A percentile compares a stretch with the other conserved stretches of the same genome.
Evolutionary conservation across 164 flowering plant species (phyloP).

Genomic region (Piper betle): DNA sequence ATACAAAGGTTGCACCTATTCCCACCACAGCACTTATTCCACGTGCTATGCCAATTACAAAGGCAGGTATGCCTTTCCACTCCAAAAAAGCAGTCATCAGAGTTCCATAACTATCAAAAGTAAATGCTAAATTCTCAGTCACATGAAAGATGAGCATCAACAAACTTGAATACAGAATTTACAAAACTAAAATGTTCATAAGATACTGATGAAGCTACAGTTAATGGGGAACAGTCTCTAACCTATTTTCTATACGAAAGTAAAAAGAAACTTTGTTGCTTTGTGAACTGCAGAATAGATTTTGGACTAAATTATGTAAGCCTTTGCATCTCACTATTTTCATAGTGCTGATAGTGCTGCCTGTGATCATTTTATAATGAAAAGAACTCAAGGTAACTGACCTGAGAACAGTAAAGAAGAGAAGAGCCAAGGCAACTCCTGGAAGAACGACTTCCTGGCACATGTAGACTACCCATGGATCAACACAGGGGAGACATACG

Average conservation of each 20-base stretch:
- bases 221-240: no score
- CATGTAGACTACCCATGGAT: constrained; percentile 62
- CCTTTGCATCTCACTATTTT: neutral
- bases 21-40: constrained; percentile 76
- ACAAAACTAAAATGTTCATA: no score
- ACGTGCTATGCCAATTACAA: constrained; percentile 61
- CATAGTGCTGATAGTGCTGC: neutral
- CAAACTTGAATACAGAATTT: neutral
- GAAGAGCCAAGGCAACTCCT: constrained; percentile 62
- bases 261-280: no score
- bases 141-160: neutral
- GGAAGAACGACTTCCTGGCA: constrained; percentile 66
- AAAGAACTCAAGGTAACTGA: constrained; percentile 7
- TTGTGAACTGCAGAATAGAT: no score
- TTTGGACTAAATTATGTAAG: no score
- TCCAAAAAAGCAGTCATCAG: constrained; percentile 81
- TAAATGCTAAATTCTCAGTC: neutral
- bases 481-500: constrained; percentile 24
- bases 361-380: neutral
- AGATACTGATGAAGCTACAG: no score
- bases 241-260: no score
- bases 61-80: constrained; percentile 79
- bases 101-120: constrained; percentile 62
- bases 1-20: constrained; percentile 58
- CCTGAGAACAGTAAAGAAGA: constrained; percentile 84